Conservation (phyloP, 208 protist genomes). For the Blastocrithidia nonstop region DNA sequence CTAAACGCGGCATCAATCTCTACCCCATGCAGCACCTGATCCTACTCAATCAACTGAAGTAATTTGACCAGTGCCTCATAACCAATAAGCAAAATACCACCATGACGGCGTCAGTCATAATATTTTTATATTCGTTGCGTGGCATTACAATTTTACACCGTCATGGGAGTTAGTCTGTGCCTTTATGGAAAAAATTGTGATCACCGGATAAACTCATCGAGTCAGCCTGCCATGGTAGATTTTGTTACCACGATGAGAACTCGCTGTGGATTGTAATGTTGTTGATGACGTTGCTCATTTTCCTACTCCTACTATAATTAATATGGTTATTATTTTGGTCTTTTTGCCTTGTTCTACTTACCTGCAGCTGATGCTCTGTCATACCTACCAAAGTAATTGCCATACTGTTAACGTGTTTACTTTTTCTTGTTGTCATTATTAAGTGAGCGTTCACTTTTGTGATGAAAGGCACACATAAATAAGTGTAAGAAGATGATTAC, state of each 20-base stretch:
- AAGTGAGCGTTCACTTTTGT: neutral
- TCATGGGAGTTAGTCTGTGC: constrained; percentile 18
- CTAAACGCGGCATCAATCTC: no score
- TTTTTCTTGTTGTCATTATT: no score
- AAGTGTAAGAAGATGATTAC: constrained; percentile 69
- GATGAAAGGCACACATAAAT: constrained; percentile 16
- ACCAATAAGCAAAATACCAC: constrained; percentile 56
- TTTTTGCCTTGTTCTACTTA: no score
- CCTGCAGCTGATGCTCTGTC: no score
- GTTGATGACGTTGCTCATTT: no score
- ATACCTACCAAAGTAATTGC: no score
- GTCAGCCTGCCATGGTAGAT: constrained; percentile 47
- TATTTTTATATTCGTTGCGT: constrained; percentile 18
- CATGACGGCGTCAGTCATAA: constrained; percentile 22
- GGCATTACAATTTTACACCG: constrained; percentile 5
- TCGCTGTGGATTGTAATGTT: no score
- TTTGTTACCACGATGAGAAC: constrained; percentile 62
- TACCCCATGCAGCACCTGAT: constrained; percentile 6
- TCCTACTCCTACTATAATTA: no score
- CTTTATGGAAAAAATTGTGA: constrained; percentile 22
- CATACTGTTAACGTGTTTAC: no score
- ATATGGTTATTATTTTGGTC: no score
- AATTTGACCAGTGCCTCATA: constrained; percentile 62
- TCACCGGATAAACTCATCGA: constrained; percentile 49
- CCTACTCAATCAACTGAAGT: constrained; percentile 16